Conservation (phyloP, 305 asterid species). For the Fraxinus albicans region DNA sequence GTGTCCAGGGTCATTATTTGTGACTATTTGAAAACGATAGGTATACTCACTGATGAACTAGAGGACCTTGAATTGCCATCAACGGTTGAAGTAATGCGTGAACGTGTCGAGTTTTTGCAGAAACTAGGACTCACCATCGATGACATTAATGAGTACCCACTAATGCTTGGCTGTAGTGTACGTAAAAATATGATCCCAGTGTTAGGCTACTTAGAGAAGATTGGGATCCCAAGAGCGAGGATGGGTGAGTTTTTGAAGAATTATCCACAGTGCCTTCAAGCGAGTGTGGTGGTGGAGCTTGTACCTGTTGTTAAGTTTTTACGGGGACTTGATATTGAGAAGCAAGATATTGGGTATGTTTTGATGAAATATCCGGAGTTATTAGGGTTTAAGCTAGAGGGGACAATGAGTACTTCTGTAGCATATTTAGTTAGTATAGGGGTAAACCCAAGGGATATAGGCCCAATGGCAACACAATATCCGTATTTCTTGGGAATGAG, state of each 20-base stretch:
- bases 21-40: conserved; percentile 77
- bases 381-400: conserved; percentile 87
- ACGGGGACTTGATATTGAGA: conserved; percentile 92
- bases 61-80: conserved; percentile 85
- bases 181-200: conserved; percentile 83
- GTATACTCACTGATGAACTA: conserved; percentile 78
- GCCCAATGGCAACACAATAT: conserved; percentile 93
- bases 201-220: conserved; percentile 77
- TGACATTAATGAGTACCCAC: conserved; percentile 81
- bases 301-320: conserved; percentile 66
- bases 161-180: conserved; percentile 86
- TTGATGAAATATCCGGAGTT: conserved; percentile 87
- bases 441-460: conserved; percentile 83
- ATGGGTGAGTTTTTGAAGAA: conserved; percentile 85
- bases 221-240: conserved; percentile 72
- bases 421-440: conserved; percentile 92
- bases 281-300: conserved; percentile 91
- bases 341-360: conserved; percentile 81
- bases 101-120: conserved; percentile 84
- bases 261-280: conserved; percentile 79
- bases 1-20: conserved; percentile 80
- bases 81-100: conserved; percentile 89
- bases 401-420: conserved; percentile 88
- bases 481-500: conserved; percentile 90
- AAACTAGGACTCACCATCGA: conserved; percentile 77